Evolutionary conservation across 768 basidiomycete species (phyloP).

Genomic region (Infundibulicybe gibba): DNA sequence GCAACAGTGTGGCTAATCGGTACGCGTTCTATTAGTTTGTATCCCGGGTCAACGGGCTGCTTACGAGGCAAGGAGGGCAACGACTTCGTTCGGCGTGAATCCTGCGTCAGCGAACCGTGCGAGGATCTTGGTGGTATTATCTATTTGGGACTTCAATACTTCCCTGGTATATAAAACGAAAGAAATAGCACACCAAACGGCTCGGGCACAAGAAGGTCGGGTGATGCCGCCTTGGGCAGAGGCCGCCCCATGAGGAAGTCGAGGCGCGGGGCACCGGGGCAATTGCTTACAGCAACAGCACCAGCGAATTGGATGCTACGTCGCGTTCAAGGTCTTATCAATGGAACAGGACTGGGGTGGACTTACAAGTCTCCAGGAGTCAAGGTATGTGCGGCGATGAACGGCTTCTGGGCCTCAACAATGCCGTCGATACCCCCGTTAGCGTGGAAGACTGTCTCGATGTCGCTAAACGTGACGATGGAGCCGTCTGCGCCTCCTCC

Average conservation of each 20-base stretch:
- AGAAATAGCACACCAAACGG: slow-evolving; percentile 1
- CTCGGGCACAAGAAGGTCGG: slow-evolving; percentile 23
- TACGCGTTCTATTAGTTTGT: no score
- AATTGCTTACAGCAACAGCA: slow-evolving; percentile 37
- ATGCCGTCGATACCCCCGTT: slow-evolving; percentile 42
- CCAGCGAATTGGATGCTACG: slow-evolving; percentile 42
- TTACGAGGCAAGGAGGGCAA: slow-evolving; percentile 32
- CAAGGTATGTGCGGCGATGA: slow-evolving; percentile 30
- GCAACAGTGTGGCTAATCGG: slow-evolving; percentile 15
- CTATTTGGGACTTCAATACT: slow-evolving; percentile 4
- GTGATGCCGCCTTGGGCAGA: slow-evolving; percentile 24
- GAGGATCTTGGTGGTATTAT: slow-evolving; percentile 25
- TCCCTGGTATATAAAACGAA: no score
- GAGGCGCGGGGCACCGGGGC: slow-evolving; percentile 40
- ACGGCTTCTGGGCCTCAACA: slow-evolving; percentile 28
- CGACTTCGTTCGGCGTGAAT: slow-evolving; percentile 28
- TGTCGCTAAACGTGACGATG: slow-evolving; percentile 38
- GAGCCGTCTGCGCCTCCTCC: slow-evolving; percentile 49
- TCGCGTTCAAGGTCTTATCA: no score
- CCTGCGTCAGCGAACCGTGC: slow-evolving; percentile 30
- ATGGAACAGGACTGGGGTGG: neutral
- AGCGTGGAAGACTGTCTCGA: slow-evolving; percentile 38
- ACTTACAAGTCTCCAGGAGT: slow-evolving; percentile 44
- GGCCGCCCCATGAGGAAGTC: slow-evolving; percentile 36
- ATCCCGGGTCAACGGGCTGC: no score